Base-by-base conservation (phyloP, 108 stramenopile species). In the Pseudonitzschia multiseries region DNA sequence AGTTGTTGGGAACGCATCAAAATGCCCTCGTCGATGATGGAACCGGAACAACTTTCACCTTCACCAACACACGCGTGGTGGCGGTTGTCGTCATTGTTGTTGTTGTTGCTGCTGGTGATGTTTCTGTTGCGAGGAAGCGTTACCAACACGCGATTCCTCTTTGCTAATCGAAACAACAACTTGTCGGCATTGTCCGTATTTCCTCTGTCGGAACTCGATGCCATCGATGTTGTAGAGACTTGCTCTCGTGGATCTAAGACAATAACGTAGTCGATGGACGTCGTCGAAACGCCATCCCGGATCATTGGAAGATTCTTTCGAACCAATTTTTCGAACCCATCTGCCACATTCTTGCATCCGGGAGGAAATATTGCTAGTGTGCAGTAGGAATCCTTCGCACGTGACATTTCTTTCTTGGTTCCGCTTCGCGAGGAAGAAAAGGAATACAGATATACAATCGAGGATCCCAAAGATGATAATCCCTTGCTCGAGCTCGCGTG, bases 1-100 rank as follows among this genome's bases (percentile, higher is more conserved):
- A 78, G 41, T 42, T 71, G 56, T 48, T 72, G 70, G 6, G 77
- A 71, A 3, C 43, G 51, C 24, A 78, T 72, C 43, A 78, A 56
- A 41, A 78, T 57, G 15, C 77, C 77, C n/a, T 53, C 24, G 51
- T 78, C 77, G 20, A n/a, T n/a, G n/a, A n/a, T n/a, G n/a, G n/a
- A n/a, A n/a, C n/a, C n/a, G n/a, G n/a, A n/a, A n/a, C n/a, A n/a
- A n/a, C n/a, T n/a, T n/a, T n/a, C n/a, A n/a, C n/a, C n/a, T n/a
- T n/a, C n/a, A n/a, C n/a, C n/a, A n/a, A n/a, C n/a, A n/a, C n/a
- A n/a, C n/a, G n/a, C n/a, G n/a, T n/a, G n/a, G n/a, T n/a, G n/a
- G n/a, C n/a, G n/a, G n/a, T n/a, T n/a, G n/a, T n/a, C n/a, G n/a
- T n/a, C n/a, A n/a, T n/a, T n/a, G n/a, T n/a, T n/a, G n/a, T n/a